Evolutionary conservation across 2,329 filamentous ascomycete species (phyloP).

Genomic region (Penicillium sp.): DNA sequence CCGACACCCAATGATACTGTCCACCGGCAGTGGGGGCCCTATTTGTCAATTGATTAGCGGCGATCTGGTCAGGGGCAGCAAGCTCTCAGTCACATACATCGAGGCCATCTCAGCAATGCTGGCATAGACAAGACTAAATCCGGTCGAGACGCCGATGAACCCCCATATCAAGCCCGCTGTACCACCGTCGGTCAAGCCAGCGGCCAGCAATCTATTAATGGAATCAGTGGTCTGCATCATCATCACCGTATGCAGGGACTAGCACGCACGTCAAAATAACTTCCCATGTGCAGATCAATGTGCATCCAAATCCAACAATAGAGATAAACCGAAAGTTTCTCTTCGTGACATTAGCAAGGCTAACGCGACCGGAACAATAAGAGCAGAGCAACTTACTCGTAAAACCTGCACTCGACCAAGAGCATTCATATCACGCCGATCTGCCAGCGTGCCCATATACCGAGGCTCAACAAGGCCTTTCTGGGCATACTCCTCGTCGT

Average conservation of each 20-base stretch:
- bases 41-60: constrained; percentile 1
- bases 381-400: constrained; percentile 28
- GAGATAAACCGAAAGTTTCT: constrained; percentile 48
- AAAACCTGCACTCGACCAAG: constrained; percentile 43
- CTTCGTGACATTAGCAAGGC: constrained; percentile 25
- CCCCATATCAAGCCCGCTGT: constrained; percentile 42
- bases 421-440: constrained; percentile 40
- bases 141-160: constrained; percentile 34
- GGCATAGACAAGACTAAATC: constrained; percentile 38
- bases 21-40: constrained; percentile 45
- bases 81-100: constrained; percentile 33
- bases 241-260: not conserved
- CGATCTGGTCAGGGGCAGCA: too few relatives aligned
- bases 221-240: constrained; percentile 12
- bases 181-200: constrained; percentile 39
- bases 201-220: constrained; percentile 27
- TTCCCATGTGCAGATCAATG: constrained; percentile 47
- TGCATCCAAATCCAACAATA: constrained; percentile 48
- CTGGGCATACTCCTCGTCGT: constrained; percentile 21
- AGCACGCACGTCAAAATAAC: constrained; percentile 40
- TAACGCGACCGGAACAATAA: not conserved
- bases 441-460: constrained; percentile 41
- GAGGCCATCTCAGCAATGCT: constrained; percentile 47
- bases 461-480: constrained; percentile 35
- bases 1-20: constrained; percentile 35